Conservation (phyloP, 1,284 basidiomycete species). For the Rhodotorula mucilaginosa region DNA sequence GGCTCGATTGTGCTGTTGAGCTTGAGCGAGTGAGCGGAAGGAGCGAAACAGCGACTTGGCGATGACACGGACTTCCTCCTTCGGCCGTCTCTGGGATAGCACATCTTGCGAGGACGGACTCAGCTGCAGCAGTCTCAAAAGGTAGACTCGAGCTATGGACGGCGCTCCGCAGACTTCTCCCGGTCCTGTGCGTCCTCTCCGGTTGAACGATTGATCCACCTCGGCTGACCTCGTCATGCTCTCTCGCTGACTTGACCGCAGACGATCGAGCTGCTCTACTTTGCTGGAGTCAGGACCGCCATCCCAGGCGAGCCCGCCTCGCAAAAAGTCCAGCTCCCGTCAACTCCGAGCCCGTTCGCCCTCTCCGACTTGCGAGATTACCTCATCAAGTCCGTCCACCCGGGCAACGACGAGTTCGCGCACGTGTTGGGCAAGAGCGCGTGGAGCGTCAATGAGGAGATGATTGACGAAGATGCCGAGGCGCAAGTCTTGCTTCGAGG, state of each 20-base stretch:
- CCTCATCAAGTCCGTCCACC: constrained; percentile 58
- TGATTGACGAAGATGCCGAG: constrained; percentile 60
- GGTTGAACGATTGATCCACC: background rate
- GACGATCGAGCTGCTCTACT: constrained; percentile 60
- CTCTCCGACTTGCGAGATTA: constrained; percentile 58
- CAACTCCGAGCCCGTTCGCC: constrained; percentile 50
- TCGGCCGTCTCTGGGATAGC: too few relatives aligned
- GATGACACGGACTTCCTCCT: too few relatives aligned
- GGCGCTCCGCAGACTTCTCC: too few relatives aligned
- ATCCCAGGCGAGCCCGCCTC: constrained; percentile 55
- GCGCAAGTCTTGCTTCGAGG: constrained; percentile 57
- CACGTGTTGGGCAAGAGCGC: constrained; percentile 60
- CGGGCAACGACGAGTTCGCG: constrained; percentile 52
- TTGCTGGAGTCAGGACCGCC: constrained; percentile 71
- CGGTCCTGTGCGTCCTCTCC: background rate
- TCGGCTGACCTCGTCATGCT: background rate
- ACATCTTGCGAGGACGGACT: too few relatives aligned
- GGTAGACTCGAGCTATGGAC: too few relatives aligned
- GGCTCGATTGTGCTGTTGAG: background rate
- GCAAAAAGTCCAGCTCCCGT: constrained; percentile 56
- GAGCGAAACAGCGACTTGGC: too few relatives aligned
- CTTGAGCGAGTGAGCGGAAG: too few relatives aligned
- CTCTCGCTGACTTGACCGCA: background rate
- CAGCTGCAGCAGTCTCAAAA: too few relatives aligned
- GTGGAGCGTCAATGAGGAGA: constrained; percentile 76